Base-by-base conservation (phyloP, 2,329 filamentous ascomycete genomes). In the Diaporthe nobilis region DNA sequence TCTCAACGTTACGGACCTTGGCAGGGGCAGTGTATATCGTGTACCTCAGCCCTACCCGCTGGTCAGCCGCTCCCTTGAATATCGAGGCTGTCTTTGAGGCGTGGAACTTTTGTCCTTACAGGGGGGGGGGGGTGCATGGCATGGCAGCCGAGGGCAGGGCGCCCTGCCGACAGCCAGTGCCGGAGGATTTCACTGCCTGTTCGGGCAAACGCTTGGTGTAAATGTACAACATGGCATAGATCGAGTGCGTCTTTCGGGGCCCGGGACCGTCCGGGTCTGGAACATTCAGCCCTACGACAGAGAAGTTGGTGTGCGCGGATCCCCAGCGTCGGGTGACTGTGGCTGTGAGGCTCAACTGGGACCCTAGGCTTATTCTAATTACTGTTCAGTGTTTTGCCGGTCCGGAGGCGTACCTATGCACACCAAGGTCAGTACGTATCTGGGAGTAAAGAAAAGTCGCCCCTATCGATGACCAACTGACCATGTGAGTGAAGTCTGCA, bases 341-440 rank as follows among this genome's bases (percentile, higher is more conserved):
- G 63, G 63, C 63, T 68, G 31, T 53, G 63, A 68, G 63, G 63
- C 63, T 68, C 63, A 68, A 68, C 22, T 68, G 31, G 22, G n/a
- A 39, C 63, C 15, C 42, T 39, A 8, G 12, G 63, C 63, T 20
- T 53, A 53, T 53, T 51, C 34, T 34, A 25, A 39, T 28, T 22
- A 39, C 47, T 68, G 28, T 31, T 13, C 13, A 20, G 9, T 34
- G 10, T 67, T 47, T 47, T n/a, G 12, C 31, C 31, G 28, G 63
- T 51, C 20, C 44, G 9, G 15, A 20, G 44, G 20, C 9, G 20
- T 25, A 25, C 15, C 22, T 47, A 10, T 31, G 39, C 13, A 22
- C 37, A 28, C 17, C 17, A 20, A 10, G 10, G 3, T 51, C 28
- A 51, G 3, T 51, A 8, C 28, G 12, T 37, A 17, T 13, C 12